Evolutionary conservation across 2,329 filamentous ascomycete genomes (phyloP).

Genomic region (Tolypocladium amazonense): DNA sequence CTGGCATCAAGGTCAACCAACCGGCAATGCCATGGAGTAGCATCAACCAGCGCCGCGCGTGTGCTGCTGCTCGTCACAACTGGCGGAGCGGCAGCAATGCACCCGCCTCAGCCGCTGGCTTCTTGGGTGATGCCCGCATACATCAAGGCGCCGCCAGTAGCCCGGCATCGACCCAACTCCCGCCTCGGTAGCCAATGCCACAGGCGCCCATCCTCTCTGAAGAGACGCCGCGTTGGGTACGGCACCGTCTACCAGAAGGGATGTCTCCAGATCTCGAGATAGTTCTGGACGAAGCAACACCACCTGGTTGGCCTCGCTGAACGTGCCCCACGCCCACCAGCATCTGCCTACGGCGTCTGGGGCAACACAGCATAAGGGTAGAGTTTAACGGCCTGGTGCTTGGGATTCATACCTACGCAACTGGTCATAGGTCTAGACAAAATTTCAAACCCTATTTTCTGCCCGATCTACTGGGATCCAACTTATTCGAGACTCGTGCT

Average conservation of each 20-base stretch:
- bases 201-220: not conserved
- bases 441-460: not conserved
- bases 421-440: not conserved
- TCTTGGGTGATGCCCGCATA: not conserved
- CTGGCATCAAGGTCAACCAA: not conserved
- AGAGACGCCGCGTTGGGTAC: not conserved
- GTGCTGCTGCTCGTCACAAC: not conserved
- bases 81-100: not conserved
- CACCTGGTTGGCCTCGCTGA: not conserved
- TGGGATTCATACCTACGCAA: not conserved
- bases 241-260: not conserved
- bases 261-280: not conserved
- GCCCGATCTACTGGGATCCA: not conserved
- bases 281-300: not conserved
- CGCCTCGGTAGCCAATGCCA: not conserved
- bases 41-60: not conserved
- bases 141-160: not conserved
- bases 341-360: not conserved
- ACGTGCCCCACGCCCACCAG: not conserved
- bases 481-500: not conserved
- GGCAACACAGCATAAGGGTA: not conserved
- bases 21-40: not conserved
- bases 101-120: not conserved
- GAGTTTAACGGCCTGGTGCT: not conserved
- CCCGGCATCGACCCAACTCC: not conserved